Evolutionary conservation across 805 yeast species (phyloP), one percentile per base, ranked within the genome.

Genomic region (Komagataella ulmi): DNA sequence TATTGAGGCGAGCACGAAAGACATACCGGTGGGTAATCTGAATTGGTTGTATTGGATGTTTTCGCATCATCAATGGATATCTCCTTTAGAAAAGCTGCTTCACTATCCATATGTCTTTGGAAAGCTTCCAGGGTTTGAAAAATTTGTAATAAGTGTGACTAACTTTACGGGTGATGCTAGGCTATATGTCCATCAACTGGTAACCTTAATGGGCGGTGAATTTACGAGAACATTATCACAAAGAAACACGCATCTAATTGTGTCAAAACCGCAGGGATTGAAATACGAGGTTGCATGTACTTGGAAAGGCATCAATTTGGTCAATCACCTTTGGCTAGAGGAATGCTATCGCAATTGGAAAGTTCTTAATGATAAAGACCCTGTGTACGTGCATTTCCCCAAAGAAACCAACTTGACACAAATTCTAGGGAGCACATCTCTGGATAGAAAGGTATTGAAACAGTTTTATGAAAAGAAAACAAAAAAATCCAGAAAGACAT

Each of bases 281-380:
- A 91, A 91, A 65, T 88, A 77, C 59, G 76, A 74, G 8, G 88
- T 89, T 17, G 95, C 93, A 0, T 61, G 70, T 43, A 73, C 74
- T 54, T 89, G 97, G 96, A 57, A 65, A 2, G 30, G 23, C 6
- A 67, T 87, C 19, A 72, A 73, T 30, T 70, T 84, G 2, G 81
- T 87, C 1, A 89, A 85, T 60, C 96, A 88, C 65, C 61, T 82
- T 12, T 91, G 99, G 99, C 65, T 91, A 12, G 98, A 91, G 60
- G 90, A 86, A 51, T 76, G 88, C 46, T 91, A 74, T 55, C 69
- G 76, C 0, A 65, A 73, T 48, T 85, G 93, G 90, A 67, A 66
- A 50, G 56, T 72, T 4, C 73, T 75, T 56, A 78, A 80, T 47
- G 73, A 64, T 3, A 58, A 66, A 0, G 59, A 64, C 14, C 71